A percentile compares a stretch with the other conserved stretches of the same genome.
These are phyloP conservation scores for Letharia columbiana DNA, from an alignment of 495 filamentous ascomycete genomes.

Conservation along the genomic window DNA sequence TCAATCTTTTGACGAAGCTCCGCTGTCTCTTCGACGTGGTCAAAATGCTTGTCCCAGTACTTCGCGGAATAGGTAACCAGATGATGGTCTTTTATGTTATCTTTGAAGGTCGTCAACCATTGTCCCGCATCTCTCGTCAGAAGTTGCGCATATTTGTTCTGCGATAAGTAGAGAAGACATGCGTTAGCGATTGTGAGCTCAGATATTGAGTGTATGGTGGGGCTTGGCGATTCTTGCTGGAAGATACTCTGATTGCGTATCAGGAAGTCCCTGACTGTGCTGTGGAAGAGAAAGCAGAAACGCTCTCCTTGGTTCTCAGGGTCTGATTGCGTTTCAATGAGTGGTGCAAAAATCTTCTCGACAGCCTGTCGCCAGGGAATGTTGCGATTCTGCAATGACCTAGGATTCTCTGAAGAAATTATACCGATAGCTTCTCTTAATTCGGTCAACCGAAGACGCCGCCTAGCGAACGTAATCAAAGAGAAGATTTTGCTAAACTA, in stretches of 20 bases:
- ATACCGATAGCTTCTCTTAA: conserved; percentile 12
- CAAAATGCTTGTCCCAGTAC: conserved; percentile 23
- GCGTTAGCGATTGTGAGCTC: conserved; percentile 1
- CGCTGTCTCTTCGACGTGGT: conserved; percentile 8
- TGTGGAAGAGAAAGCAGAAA: conserved; percentile 10
- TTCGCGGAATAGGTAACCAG: conserved; percentile 20
- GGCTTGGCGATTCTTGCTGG: neutral
- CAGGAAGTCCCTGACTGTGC: conserved; percentile 9
- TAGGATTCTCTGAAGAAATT: conserved; percentile 1
- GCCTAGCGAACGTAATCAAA: conserved; percentile 5
- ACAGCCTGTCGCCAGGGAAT: conserved; percentile 11
- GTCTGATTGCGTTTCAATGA: conserved; percentile 8
- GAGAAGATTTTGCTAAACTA: conserved; percentile 9
- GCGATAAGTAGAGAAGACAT: conserved; percentile 9
- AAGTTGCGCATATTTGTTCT: neutral
- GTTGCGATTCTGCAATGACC: conserved; percentile 8
- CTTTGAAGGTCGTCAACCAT: neutral
- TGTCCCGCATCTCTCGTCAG: neutral
- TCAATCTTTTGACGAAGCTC: conserved; percentile 14
- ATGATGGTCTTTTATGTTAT: conserved; percentile 16
- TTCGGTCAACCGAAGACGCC: conserved; percentile 10
- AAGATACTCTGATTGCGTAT: conserved; percentile 1
- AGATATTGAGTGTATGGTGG: neutral
- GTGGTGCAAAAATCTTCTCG: conserved; percentile 5
- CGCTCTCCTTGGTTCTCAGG: conserved; percentile 2